Conservation (phyloP, 768 basidiomycete genomes). For the Wakefieldia striispora region DNA sequence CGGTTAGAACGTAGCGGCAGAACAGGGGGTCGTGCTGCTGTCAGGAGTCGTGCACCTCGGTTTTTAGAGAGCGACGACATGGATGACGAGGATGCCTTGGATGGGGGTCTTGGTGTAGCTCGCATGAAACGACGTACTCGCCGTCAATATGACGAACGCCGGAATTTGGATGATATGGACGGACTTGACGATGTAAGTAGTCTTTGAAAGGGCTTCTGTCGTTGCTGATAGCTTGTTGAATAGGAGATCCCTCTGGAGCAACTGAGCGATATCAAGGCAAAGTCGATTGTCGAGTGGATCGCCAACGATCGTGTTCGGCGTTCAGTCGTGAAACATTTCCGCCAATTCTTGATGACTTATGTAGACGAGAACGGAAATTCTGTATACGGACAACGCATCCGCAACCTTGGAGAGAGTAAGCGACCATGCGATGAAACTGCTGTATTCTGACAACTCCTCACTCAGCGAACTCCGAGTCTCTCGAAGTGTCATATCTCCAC, state of each 20-base stretch:
- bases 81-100: slow-evolving; percentile 73
- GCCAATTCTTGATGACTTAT: slow-evolving; percentile 93
- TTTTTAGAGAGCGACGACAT: slow-evolving; percentile 84
- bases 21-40: slow-evolving; percentile 70
- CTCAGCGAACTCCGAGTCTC: slow-evolving; percentile 91
- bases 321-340: slow-evolving; percentile 90
- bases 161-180: slow-evolving; percentile 87
- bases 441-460: slow-evolving; percentile 9
- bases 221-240: slow-evolving; percentile 14
- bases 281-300: slow-evolving; percentile 98
- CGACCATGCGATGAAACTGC: slow-evolving; percentile 8
- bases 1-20: slow-evolving; percentile 64
- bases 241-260: slow-evolving; percentile 95
- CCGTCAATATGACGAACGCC: slow-evolving; percentile 90
- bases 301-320: slow-evolving; percentile 87
- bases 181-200: slow-evolving; percentile 77
- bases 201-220: background rate
- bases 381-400: slow-evolving; percentile 93
- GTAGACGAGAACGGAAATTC: slow-evolving; percentile 89
- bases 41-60: slow-evolving; percentile 78
- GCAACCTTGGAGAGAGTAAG: slow-evolving; percentile 91
- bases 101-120: slow-evolving; percentile 59
- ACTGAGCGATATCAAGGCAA: slow-evolving; percentile 95
- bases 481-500: slow-evolving; percentile 97
- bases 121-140: slow-evolving; percentile 82